These are phyloP conservation scores for Ascochyta clinopodiicola DNA, from an alignment of 2,329 filamentous ascomycete genomes.

Conservation along the genomic window DNA sequence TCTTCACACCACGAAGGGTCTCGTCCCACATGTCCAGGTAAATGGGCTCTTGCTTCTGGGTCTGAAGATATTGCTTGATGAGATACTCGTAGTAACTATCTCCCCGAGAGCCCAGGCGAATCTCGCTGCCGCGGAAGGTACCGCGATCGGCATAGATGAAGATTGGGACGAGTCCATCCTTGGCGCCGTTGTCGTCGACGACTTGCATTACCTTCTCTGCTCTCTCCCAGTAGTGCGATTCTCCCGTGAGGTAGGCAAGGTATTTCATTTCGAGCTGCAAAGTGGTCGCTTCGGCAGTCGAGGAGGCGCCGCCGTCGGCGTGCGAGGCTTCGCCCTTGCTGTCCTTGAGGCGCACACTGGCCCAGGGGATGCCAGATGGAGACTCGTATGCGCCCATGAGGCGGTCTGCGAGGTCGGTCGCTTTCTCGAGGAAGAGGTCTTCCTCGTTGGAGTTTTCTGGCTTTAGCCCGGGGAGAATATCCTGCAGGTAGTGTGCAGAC, in stretches of 20 bases:
- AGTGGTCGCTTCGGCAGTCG: constrained; percentile 90
- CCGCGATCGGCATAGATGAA: constrained; percentile 83
- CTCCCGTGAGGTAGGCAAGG: constrained; percentile 89
- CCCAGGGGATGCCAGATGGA: constrained; percentile 82
- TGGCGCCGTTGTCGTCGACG: constrained; percentile 78
- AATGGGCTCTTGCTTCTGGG: constrained; percentile 80
- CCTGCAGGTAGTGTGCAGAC: constrained; percentile 94
- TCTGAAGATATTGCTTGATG: constrained; percentile 98
- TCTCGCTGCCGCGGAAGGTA: constrained; percentile 80
- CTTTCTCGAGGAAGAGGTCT: constrained; percentile 95
- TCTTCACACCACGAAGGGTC: constrained; percentile 81
- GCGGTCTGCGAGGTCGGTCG: constrained; percentile 87
- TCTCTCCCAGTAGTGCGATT: constrained; percentile 89
- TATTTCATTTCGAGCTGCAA: constrained; percentile 98
- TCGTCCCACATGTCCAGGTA: constrained; percentile 96
- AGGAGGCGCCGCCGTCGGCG: constrained; percentile 83
- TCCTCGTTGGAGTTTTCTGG: constrained; percentile 76
- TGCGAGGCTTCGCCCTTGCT: constrained; percentile 80
- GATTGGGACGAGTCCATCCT: constrained; percentile 89
- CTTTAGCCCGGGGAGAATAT: constrained; percentile 78
- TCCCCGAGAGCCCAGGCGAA: constrained; percentile 89
- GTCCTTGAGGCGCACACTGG: constrained; percentile 86
- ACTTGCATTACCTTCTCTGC: constrained; percentile 92
- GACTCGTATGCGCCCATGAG: constrained; percentile 88
- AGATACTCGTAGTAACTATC: constrained; percentile 99